Base-by-base conservation (phyloP, 176 grass and related monocot species). In the Aegilops umbellulata region DNA sequence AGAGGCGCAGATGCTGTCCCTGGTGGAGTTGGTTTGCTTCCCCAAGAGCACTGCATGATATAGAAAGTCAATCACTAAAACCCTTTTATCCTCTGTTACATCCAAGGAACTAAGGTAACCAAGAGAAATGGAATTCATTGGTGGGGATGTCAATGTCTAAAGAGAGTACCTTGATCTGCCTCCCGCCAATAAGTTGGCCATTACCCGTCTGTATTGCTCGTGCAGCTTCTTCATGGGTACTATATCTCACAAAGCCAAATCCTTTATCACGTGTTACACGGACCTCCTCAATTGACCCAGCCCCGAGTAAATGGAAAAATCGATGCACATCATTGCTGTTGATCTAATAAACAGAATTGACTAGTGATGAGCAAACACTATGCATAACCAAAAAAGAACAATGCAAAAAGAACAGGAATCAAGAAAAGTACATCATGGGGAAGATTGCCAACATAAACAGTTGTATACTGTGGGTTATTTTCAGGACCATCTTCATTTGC, bases 371-470 rank as follows among this genome's bases (percentile, higher is more conserved):
- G 10, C n/a, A 60, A 62, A 63, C 53, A 64, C n/a, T 58, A 82
- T 65, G 76, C 66, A 23, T 13, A 74, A 34, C 8, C 60, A 30
- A 42, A 62, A 17, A 78, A n/a, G 47, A 70, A 34, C 22, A 83
- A 73, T 19, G 78, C 49, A 84, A 65, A 65, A 80, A 19, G 31
- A 39, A 44, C 19, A 30, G 44, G 31, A 32, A 74, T 36, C 23
- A 53, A 69, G n/a, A 60, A 60, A 27, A 63, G 41, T 88, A 89
- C 96, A 87, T 95, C 93, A 27, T 92, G 93, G 80, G 93, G 89
- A 90, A 98, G 96, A 84, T 95, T 95, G 19, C 96, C 96, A 60
- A 98, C 96, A 91, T 94, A 98, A 65, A 98, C 96, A 82, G 96
- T 98, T 2, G 96, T 98, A 64, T 89, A 98, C 24, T 94, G 92